Conservation (phyloP, 805 yeast genomes). For the Candida adriatica region DNA sequence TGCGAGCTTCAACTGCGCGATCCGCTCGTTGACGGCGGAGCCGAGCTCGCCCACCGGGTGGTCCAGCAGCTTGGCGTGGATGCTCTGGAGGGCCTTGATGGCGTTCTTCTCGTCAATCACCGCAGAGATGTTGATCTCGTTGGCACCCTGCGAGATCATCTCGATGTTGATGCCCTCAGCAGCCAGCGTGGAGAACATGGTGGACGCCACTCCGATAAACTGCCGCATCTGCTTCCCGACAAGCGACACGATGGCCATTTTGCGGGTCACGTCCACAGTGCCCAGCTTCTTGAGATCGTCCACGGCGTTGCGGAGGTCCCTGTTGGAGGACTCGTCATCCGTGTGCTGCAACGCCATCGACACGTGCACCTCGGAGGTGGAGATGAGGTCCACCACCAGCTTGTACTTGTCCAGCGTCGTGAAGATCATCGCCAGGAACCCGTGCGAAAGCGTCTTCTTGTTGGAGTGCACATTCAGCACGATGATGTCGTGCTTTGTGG, state of each 20-base stretch:
- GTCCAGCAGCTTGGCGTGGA: conserved; percentile 72
- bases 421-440: conserved; percentile 88
- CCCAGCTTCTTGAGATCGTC: conserved; percentile 78
- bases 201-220: conserved; percentile 93
- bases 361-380: conserved; percentile 96
- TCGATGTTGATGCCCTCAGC: conserved; percentile 90
- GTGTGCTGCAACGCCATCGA: conserved; percentile 93
- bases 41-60: conserved; percentile 25
- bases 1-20: conserved; percentile 40
- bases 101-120: conserved; percentile 83
- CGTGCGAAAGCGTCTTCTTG: conserved; percentile 87
- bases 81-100: conserved; percentile 75
- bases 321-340: conserved; percentile 47
- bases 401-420: conserved; percentile 76
- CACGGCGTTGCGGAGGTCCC: conserved; percentile 62
- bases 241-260: conserved; percentile 85
- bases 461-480: conserved; percentile 93
- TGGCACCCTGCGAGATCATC: conserved; percentile 98
- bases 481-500: conserved; percentile 87
- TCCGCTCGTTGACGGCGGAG: conserved; percentile 31
- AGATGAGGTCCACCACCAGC: conserved; percentile 89
- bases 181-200: conserved; percentile 91
- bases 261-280: conserved; percentile 78
- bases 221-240: conserved; percentile 98
- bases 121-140: conserved; percentile 93